Evolutionary conservation across 2,329 filamentous ascomycete species (phyloP), one percentile per base, ranked within the genome.

Genomic region (Curvularia eragrostidis): DNA sequence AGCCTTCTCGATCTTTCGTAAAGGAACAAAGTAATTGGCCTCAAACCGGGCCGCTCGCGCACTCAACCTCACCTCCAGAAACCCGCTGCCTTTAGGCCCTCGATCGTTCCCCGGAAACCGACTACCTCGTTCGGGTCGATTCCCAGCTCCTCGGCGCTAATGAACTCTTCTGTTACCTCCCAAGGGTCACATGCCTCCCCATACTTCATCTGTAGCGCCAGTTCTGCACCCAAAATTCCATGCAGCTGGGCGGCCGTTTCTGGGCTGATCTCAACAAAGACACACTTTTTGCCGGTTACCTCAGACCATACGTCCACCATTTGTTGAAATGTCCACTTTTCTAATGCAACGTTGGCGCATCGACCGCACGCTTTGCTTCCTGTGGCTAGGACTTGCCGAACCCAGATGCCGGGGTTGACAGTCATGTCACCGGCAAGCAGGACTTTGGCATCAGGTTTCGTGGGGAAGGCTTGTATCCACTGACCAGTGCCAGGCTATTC

Each of bases 361-460:
- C 67, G 72, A 2, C 64, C 52, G n/a, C 59, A 66, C 1, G 69
- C 63, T 38, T 61, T 66, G 5, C 30, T 38, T 0, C 64, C 65
- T 2, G 59, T 60, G 0, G 64, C 63, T 1, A 73, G 56, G 1
- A 67, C 54, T 39, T 73, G 69, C 6, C 70, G 70, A 2, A 71
- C 69, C 68, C 68, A 73, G 26, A 72, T 67, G 8, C 70, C 69
- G 3, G 67, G 66, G 12, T 66, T 70, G 12, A 70, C 58, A 5
- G 54, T 62, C 64, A 73, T 67, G 50, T 73, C 68, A 47, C 71
- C 71, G 0, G 71, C 64, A n/a, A 68, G 30, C 1, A 72, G 62
- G 5, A 72, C 36, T 24, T 54, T 67, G 12, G 66, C 67, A 23
- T 67, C 53, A 8, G 66, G 51, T n/a, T 65, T 72, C 0, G 66